A percentile compares a stretch with the other conserved stretches of the same genome.
These are phyloP conservation scores for Peterozyma xylosa DNA, from an alignment of 805 yeast species.

Conservation along the genomic window DNA sequence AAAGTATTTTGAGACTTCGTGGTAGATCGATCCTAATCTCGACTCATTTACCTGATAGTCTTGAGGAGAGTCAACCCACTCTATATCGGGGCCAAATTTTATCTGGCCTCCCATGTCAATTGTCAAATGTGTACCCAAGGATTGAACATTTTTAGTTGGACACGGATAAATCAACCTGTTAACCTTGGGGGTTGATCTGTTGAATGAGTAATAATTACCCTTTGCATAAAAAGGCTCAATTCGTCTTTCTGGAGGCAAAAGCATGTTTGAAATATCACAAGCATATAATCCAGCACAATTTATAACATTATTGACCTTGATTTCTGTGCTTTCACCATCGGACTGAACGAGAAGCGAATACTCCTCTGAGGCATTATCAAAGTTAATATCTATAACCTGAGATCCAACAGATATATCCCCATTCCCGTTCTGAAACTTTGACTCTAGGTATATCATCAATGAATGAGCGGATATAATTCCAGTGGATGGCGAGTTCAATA, in stretches of 20 bases:
- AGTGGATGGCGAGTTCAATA: constrained; percentile 69
- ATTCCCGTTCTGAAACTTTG: constrained; percentile 44
- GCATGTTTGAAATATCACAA: constrained; percentile 58
- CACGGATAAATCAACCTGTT: constrained; percentile 69
- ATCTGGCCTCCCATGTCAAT: constrained; percentile 74
- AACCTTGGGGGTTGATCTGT: constrained; percentile 39
- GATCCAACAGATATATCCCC: constrained; percentile 60
- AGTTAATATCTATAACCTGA: constrained; percentile 34
- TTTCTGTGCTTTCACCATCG: constrained; percentile 25
- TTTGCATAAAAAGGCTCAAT: constrained; percentile 63
- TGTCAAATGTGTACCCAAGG: constrained; percentile 84
- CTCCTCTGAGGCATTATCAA: constrained; percentile 16
- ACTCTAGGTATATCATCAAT: constrained; percentile 50
- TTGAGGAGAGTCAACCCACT: constrained; percentile 53
- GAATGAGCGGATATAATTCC: constrained; percentile 84
- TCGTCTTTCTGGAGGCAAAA: constrained; percentile 58
- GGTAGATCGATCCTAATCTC: constrained; percentile 47
- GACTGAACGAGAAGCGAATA: constrained; percentile 21
- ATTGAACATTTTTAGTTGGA: constrained; percentile 61
- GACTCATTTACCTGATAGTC: constrained; percentile 40
- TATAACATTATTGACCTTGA: constrained; percentile 51
- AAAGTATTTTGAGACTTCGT: constrained; percentile 54
- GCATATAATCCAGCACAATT: constrained; percentile 82
- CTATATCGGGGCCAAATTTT: constrained; percentile 84
- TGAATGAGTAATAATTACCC: constrained; percentile 71